These are phyloP conservation scores for Puccinia novopanici DNA, from an alignment of 1,284 basidiomycete species.

Conservation along the genomic window DNA sequence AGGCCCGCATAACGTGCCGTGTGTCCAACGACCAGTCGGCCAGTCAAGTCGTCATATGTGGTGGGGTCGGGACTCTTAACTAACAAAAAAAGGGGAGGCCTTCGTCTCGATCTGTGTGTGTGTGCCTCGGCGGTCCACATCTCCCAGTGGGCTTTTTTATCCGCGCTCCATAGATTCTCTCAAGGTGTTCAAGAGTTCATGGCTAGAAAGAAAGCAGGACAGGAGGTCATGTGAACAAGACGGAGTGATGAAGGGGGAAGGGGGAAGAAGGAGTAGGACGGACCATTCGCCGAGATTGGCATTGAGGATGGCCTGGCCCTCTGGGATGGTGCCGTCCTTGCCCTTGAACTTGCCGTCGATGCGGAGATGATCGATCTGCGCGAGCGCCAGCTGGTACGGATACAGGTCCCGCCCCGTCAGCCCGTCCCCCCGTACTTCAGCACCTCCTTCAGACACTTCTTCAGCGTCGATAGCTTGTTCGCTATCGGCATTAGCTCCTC, in stretches of 20 bases:
- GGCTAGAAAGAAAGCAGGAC: conserved; percentile 1
- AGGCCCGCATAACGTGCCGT: too few species aligned
- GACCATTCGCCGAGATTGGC: conserved; percentile 89
- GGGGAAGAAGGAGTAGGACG: conserved; percentile 55
- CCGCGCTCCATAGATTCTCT: conserved; percentile 44
- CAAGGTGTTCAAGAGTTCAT: conserved; percentile 45
- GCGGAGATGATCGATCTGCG: conserved; percentile 90
- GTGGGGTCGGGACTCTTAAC: too few species aligned
- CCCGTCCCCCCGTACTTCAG: conserved; percentile 81
- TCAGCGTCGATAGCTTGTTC: conserved; percentile 84
- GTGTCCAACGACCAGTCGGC: too few species aligned
- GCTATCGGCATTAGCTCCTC: conserved; percentile 96
- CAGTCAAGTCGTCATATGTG: too few species aligned
- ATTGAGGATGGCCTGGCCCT: conserved; percentile 94
- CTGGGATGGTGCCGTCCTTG: conserved; percentile 75
- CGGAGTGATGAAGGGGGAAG: conserved; percentile 32
- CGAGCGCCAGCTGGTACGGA: conserved; percentile 75
- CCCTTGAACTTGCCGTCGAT: conserved; percentile 91
- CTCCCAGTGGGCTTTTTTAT: conserved; percentile 10
- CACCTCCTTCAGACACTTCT: conserved; percentile 96
- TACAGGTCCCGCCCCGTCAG: conserved; percentile 96
- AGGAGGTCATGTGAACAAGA: conserved; percentile 40
- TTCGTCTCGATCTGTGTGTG: too few species aligned
- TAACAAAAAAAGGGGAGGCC: too few species aligned
- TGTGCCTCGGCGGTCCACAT: too few species aligned